Evolutionary conservation across 2,329 filamentous ascomycete genomes (phyloP), one percentile per base, ranked within the genome.

Genomic region (Domatiomyces globalis): DNA sequence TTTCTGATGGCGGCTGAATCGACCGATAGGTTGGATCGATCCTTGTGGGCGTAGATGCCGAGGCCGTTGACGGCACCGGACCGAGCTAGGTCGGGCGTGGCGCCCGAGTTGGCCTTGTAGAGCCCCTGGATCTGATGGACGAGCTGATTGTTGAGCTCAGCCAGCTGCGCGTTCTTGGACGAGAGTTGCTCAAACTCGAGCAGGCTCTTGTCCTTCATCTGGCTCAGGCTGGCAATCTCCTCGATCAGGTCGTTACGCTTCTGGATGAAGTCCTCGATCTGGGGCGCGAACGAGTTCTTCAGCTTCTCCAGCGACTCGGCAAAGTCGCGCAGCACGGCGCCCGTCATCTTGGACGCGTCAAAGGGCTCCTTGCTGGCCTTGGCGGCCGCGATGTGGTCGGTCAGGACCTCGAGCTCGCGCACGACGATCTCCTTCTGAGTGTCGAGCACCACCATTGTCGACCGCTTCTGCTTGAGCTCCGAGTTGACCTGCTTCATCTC

Each of bases 361-460:
- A 96, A 73, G 5, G 87, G 82, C 50, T 84, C 80, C 63, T 85
- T 85, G 46, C 79, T 85, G 57, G 87, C 83, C 69, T 95, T 95
- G 50, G 87, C 88, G 49, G 80, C 80, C 64, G 90, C 85, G 18
- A 95, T 81, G 64, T 92, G 90, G 45, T 89, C 87, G 3, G 87
- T 89, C 62, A 95, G 78, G 39, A 90, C 84, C 63, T 94, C 87
- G 17, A 96, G 74, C 66, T 96, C 88, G 43, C 86, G 84, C 62
- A 96, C 86, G 69, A 95, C 90, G 66, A 96, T 89, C 68, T 96
- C 90, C 48, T 88, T 87, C 68, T 95, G 87, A 0, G 89, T 90
- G 65, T 96, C 90, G 49, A 96, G 74, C 17, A 94, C 85, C 5
- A 90, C 90, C 66, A 98, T 92, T 0, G 92, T 96, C 62, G 94